Evolutionary conservation across 78 protist species (phyloP).

Genomic region (Dictyostelium firmibasis): DNA sequence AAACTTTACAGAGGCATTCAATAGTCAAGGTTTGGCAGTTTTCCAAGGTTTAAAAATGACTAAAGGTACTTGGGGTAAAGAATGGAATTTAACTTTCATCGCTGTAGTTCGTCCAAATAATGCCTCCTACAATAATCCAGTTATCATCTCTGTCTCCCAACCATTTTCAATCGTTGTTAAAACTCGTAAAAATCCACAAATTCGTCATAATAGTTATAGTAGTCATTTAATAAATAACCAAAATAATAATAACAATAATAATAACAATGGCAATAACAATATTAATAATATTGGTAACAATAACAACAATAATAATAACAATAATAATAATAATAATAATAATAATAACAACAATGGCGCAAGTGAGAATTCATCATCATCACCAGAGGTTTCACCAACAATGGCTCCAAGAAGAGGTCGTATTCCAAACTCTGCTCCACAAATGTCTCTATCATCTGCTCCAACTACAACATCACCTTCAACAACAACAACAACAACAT

Average conservation of each 20-base stretch:
- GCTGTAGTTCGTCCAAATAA: constrained; percentile 64
- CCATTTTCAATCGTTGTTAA: constrained; percentile 73
- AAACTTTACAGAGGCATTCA: constrained; percentile 70
- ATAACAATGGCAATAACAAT: not conserved
- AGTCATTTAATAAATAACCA: not conserved
- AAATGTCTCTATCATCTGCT: constrained; percentile 28
- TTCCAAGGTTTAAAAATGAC: constrained; percentile 79
- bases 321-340: not conserved
- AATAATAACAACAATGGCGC: constrained; percentile 3
- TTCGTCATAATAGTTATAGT: constrained; percentile 38
- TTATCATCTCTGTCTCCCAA: constrained; percentile 47
- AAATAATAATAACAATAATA: not conserved
- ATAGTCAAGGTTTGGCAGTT: constrained; percentile 49
- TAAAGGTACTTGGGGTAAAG: constrained; percentile 79
- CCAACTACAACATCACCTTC: not conserved
- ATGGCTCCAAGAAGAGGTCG: constrained; percentile 68
- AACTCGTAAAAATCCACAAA: constrained; percentile 74
- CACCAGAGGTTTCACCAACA: constrained; percentile 71
- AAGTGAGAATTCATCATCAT: constrained; percentile 55
- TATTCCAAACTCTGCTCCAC: constrained; percentile 14
- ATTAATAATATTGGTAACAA: not conserved
- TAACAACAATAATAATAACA: not conserved
- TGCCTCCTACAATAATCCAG: constrained; percentile 44
- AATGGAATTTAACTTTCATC: constrained; percentile 63
- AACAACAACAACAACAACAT: not conserved